A percentile compares a stretch with the other conserved stretches of the same genome.
Evolutionary conservation across 192 early-diverging fungal species (phyloP).

Genomic region (Entophlyctis helioformis): DNA sequence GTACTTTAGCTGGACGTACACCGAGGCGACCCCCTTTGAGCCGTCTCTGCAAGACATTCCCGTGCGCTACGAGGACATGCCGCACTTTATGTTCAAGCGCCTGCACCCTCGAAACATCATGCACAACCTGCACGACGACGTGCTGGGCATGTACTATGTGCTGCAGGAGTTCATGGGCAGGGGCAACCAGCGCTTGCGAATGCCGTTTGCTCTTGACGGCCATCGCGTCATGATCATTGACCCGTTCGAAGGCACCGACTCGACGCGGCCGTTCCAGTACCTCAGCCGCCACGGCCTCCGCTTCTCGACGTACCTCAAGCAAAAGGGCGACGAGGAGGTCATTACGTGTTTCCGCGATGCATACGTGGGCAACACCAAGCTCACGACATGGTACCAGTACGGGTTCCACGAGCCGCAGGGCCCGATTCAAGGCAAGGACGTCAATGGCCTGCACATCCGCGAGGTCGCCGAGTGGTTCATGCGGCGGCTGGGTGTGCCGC

Average conservation of each 20-base stretch:
- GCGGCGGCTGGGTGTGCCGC: slow-evolving; percentile 17
- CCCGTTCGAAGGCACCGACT: slow-evolving; percentile 17
- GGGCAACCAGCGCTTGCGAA: neutral
- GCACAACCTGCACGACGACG: slow-evolving; percentile 42
- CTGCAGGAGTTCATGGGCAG: slow-evolving; percentile 21
- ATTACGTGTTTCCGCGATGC: slow-evolving; percentile 39
- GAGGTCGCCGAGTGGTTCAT: slow-evolving; percentile 29
- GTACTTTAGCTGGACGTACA: slow-evolving; percentile 20
- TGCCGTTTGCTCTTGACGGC: slow-evolving; percentile 22
- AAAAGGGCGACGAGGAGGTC: slow-evolving; percentile 17
- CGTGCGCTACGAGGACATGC: slow-evolving; percentile 26
- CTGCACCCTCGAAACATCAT: slow-evolving; percentile 38
- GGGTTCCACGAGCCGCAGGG: slow-evolving; percentile 34
- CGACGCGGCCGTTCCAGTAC: slow-evolving; percentile 31
- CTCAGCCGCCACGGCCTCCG: slow-evolving; percentile 22
- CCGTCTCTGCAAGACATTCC: slow-evolving; percentile 17
- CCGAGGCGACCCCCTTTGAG: slow-evolving; percentile 25
- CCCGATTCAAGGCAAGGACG: slow-evolving; percentile 19
- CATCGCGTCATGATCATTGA: slow-evolving; percentile 27
- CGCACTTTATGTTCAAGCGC: slow-evolving; percentile 26
- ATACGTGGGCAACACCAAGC: slow-evolving; percentile 25
- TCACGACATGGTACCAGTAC: slow-evolving; percentile 43
- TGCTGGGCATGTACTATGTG: slow-evolving; percentile 22
- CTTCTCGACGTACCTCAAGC: slow-evolving; percentile 13
- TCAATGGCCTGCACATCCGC: slow-evolving; percentile 33